Evolutionary conservation across 768 basidiomycete species (phyloP), one percentile per base, ranked within the genome.

Genomic region (Cytidiella melzeri): DNA sequence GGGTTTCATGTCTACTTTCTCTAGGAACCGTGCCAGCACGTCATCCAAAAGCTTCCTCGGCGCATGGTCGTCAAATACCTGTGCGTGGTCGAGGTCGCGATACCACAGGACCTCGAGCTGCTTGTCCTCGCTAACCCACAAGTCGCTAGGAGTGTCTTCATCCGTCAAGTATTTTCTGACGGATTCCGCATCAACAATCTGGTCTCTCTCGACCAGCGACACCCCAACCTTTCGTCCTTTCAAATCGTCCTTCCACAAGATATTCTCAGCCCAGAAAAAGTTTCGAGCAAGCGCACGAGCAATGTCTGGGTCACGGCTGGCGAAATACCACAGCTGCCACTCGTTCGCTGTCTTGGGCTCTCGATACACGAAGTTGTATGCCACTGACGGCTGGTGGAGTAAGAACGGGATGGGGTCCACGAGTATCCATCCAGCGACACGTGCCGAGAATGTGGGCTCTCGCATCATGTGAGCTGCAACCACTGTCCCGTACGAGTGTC

Each of bases 321-420:
- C 72, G 55, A 85, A 84, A 57, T 80, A 86, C 79, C 81, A 84
- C 44, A 85, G 55, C 63, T 81, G 70, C 80, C 80, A 83, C 55
- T 85, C 78, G 57, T 76, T 76, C 47, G 76, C 75, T 48, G 58
- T 43, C n/a, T 56, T 54, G 43, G 83, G 70, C 5, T 53, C 40
- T 19, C 84, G 76, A 64, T 85, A 83, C 34, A 86, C 67, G 50
- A 86, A 85, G 60, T 83, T 84, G 60, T 73, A 74, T 18, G 81
- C 80, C 39, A 84, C 74, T n/a, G 73, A 57, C 2, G 83, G 79
- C 37, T 77, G 71, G 63, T 83, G 80, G 5, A 85, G 69, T 2
- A 85, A 65, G 53, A 86, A 72, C 0, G 82, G 80, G 30, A 84
- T 80, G 2, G 83, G 84, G 63, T 85, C 83, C 40, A 84, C 66